Evolutionary conservation across 495 filamentous ascomycete genomes (phyloP).

Genomic region (Collariella sp.): DNA sequence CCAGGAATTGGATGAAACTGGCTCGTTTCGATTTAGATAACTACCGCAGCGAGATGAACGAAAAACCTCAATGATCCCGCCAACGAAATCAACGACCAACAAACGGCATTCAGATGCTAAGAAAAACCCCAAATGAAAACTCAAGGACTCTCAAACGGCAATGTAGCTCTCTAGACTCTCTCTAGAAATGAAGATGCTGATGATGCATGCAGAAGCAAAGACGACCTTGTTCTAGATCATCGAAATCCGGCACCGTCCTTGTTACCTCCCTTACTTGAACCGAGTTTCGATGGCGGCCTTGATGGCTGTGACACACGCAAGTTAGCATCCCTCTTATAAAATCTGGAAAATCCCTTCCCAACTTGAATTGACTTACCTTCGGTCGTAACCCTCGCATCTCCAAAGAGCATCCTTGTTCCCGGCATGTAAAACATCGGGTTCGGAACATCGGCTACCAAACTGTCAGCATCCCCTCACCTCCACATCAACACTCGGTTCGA

Average conservation of each 20-base stretch:
- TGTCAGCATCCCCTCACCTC: not conserved
- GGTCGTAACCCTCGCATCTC: slow-evolving; percentile 70
- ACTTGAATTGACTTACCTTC: slow-evolving; percentile 46
- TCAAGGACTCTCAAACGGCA: not conserved
- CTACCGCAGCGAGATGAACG: not conserved
- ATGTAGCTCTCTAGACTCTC: not conserved
- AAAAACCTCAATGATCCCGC: no score
- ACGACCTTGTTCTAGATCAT: slow-evolving; percentile 5
- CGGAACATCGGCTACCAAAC: slow-evolving; percentile 58
- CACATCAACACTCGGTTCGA: not conserved
- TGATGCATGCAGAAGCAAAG: slow-evolving; percentile 5
- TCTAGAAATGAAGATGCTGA: slow-evolving; percentile 1
- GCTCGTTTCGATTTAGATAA: not conserved
- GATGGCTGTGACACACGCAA: slow-evolving; percentile 33
- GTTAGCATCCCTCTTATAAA: not conserved
- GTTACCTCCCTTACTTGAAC: slow-evolving; percentile 22
- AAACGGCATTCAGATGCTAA: not conserved
- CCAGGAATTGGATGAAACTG: no score
- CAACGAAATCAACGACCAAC: not conserved
- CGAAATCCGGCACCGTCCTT: not conserved
- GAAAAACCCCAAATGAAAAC: not conserved
- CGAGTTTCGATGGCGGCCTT: slow-evolving; percentile 44
- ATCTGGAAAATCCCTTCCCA: not conserved
- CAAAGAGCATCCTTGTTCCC: slow-evolving; percentile 75
- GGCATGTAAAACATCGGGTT: slow-evolving; percentile 88